A percentile compares a stretch with the other conserved stretches of the same genome.
These are phyloP conservation scores for Trichomonascaceae sp. DNA, from an alignment of 1,139 yeast species.

Conservation along the genomic window DNA sequence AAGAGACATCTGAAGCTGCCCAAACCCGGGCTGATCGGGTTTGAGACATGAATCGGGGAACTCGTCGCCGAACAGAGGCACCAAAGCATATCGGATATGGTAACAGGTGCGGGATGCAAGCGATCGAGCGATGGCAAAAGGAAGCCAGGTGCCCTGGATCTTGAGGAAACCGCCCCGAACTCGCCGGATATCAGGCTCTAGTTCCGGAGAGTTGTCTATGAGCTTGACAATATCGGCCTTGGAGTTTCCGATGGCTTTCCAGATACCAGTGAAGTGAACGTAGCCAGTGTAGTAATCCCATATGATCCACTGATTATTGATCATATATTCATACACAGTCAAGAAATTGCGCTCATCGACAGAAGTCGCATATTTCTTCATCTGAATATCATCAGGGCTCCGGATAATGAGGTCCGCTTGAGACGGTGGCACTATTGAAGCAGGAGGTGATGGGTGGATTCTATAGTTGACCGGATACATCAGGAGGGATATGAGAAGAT, in stretches of 20 bases:
- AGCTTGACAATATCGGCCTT: constrained; percentile 75
- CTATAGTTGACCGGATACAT: constrained; percentile 5
- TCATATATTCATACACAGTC: constrained; percentile 65
- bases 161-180: constrained; percentile 89
- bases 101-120: constrained; percentile 74
- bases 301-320: constrained; percentile 62
- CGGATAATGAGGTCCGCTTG: constrained; percentile 2
- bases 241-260: constrained; percentile 73
- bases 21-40: constrained; percentile 64
- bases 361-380: constrained; percentile 62
- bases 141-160: constrained; percentile 95
- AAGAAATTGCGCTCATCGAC: constrained; percentile 64
- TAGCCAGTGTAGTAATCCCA: constrained; percentile 89
- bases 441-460: constrained; percentile 8
- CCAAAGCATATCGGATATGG: constrained; percentile 65
- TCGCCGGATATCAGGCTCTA: constrained; percentile 61
- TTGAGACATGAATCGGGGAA: constrained; percentile 67
- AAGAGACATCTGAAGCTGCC: constrained; percentile 32
- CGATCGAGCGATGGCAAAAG: constrained; percentile 59
- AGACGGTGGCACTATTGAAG: constrained; percentile 5
- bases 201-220: constrained; percentile 65
- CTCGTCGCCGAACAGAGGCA: constrained; percentile 72
- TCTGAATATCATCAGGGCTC: constrained; percentile 1
- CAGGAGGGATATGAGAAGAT: neutral
- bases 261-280: constrained; percentile 84